phyloP scores from a whole-genome alignment of 345 rosid species.

The Salix viminalis region DNA sequence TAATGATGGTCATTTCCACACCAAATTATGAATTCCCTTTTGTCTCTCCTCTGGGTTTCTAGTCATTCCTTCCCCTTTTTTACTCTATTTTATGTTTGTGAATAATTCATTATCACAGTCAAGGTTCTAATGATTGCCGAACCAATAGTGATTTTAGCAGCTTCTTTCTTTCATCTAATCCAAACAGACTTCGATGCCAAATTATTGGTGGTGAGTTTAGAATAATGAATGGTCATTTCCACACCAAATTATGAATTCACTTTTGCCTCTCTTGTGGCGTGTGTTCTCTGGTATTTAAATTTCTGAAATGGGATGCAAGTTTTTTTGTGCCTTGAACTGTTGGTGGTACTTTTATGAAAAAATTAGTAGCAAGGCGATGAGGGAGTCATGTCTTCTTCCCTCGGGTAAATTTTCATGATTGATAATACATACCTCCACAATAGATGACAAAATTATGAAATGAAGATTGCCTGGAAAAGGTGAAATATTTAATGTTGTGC shows the following conservation, averaged over 20 bases:
- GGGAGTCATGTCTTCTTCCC: neutral
- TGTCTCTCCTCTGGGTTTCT: neutral
- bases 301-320: neutral
- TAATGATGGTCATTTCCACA: neutral
- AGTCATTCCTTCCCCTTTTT: neutral
- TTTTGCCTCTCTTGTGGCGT: neutral
- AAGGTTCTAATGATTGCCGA: neutral
- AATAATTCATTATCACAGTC: neutral
- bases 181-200: slow-evolving; percentile 1
- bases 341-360: neutral
- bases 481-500: neutral
- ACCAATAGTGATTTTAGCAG: neutral
- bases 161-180: slow-evolving; percentile 3
- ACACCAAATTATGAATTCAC: neutral
- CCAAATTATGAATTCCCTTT: neutral
- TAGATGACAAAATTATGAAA: neutral
- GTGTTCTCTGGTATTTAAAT: neutral
- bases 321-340: neutral
- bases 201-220: slow-evolving; percentile 1
- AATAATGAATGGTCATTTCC: slow-evolving; percentile 1
- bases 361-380: neutral
- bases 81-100: neutral
- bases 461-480: neutral
- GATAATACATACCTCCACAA: neutral
- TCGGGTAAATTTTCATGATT: neutral